Base-by-base conservation (phyloP, 768 basidiomycete genomes). In the Russula earlei region DNA sequence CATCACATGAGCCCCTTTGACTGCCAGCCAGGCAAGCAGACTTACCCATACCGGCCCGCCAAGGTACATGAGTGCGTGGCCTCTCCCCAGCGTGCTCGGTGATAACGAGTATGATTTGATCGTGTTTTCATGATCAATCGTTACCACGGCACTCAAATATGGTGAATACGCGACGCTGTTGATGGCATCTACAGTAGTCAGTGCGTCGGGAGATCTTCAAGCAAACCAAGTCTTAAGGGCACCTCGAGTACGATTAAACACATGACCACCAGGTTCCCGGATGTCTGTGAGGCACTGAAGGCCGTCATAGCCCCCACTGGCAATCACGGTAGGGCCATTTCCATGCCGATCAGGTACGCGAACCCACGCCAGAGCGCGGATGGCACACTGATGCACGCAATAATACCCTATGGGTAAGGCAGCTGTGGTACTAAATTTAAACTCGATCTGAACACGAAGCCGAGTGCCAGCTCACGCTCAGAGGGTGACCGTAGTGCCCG, bases 31-130 rank as follows among this genome's bases (percentile, higher is more conserved):
- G 52, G n/a, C 14, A 24, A 36, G 12, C 14, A n/a, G 71, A 29
- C 81, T 20, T 60, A 93, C 92, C 91, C 88, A 91, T 55, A 88
- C 77, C 10, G 91, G 84, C 0, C 91, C 92, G 15, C 79, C 74
- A 0, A 87, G 84, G 58, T 90, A 85, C 58, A 87, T 69, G 37
- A 91, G 63, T 15, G 77, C 74, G 67, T 90, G 84, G 0, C 87
- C 85, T 41, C 83, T 72, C 22, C 89, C 85, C 19, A 91, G 73
- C 77, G 85, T 83, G 57, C 76, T 78, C 3, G 89, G 84, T 8
- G 83, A 81, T 0, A 85, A 71, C 6, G 84, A 84, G 65, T 84
- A 85, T 3, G 77, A 79, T 66, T 91, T 92, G 51, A 92, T 77
- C 3, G 77, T 79, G 63, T 87, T 87, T 55, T 94, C 91, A 56